A percentile compares a stretch with the other conserved stretches of the same genome.
Evolutionary conservation across 345 rosid species (phyloP).

Genomic region (Cardamine occulta): DNA sequence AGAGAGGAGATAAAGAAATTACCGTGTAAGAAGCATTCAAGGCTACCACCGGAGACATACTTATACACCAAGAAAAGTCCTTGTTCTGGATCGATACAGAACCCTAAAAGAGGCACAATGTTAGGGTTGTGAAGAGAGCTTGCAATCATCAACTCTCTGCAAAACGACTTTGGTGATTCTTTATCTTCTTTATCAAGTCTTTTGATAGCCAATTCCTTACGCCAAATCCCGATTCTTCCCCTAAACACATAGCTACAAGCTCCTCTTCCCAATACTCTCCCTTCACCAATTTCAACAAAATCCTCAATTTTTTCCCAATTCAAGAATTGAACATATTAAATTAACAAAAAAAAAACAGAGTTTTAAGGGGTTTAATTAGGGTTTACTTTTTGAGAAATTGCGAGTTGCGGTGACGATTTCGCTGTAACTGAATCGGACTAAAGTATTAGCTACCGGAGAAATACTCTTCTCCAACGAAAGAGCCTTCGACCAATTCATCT

Average conservation of each 20-base stretch:
- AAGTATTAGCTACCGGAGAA: slow-evolving; percentile 62
- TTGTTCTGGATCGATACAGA: slow-evolving; percentile 86
- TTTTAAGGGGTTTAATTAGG: neutral
- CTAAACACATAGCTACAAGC: slow-evolving; percentile 90
- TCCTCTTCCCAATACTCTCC: slow-evolving; percentile 96
- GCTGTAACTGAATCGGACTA: slow-evolving; percentile 70
- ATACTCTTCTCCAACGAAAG: slow-evolving; percentile 82
- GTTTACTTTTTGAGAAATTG: slow-evolving; percentile 79
- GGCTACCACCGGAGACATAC: slow-evolving; percentile 90
- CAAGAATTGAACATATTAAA: neutral
- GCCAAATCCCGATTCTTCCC: slow-evolving; percentile 79
- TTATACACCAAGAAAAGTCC: slow-evolving; percentile 91
- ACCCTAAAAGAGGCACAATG: slow-evolving; percentile 83
- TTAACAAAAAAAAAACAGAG: neutral
- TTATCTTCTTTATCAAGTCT: slow-evolving; percentile 82
- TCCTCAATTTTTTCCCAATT: slow-evolving; percentile 1
- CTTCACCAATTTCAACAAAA: slow-evolving; percentile 43
- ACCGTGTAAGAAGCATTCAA: slow-evolving; percentile 88
- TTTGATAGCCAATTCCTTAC: slow-evolving; percentile 78
- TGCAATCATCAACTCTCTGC: slow-evolving; percentile 96
- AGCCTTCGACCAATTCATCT: slow-evolving; percentile 66
- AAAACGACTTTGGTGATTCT: slow-evolving; percentile 88
- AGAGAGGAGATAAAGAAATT: slow-evolving; percentile 15
- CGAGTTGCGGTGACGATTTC: slow-evolving; percentile 77
- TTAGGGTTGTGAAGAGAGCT: slow-evolving; percentile 77